Conservation (phyloP, 2,329 filamentous ascomycete genomes). For the Fusarium concolor region DNA sequence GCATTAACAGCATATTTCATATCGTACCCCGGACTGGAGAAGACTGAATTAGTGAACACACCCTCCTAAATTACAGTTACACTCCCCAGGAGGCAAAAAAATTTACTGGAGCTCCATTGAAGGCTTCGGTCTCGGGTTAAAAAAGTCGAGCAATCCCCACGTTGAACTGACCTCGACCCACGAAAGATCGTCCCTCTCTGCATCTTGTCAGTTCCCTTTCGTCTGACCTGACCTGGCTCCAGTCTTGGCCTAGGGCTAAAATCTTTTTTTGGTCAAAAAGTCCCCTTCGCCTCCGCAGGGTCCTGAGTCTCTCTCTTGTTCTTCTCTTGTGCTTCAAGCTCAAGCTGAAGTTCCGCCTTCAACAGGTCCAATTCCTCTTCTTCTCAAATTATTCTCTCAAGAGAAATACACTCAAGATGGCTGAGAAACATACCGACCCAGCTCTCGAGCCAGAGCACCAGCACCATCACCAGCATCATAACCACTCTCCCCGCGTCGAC, state of each 20-base stretch:
- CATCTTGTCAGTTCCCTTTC: not conserved
- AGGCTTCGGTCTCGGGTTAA: constrained; percentile 15
- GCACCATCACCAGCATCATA: constrained; percentile 57
- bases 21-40: too few relatives aligned
- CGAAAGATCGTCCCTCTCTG: constrained; percentile 21
- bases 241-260: constrained; percentile 16
- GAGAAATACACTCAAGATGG: constrained; percentile 21
- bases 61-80: too few relatives aligned
- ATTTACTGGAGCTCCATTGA: not conserved
- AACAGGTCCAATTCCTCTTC: not conserved
- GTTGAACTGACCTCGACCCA: constrained; percentile 10
- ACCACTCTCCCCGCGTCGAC: constrained; percentile 55
- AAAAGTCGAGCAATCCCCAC: constrained; percentile 34
- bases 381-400: too few relatives aligned
- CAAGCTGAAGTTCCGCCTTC: constrained; percentile 24
- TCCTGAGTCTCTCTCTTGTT: constrained; percentile 5
- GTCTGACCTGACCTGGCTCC: constrained; percentile 4
- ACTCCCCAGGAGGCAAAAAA: too few relatives aligned
- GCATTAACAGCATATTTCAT: too few relatives aligned
- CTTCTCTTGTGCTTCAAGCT: constrained; percentile 15
- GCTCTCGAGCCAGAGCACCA: constrained; percentile 54
- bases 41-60: too few relatives aligned
- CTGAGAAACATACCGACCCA: constrained; percentile 40
- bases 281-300: too few relatives aligned
- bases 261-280: not conserved